Base-by-base conservation (phyloP, 1,139 yeast genomes). In the Suhomyces coccinellae region DNA sequence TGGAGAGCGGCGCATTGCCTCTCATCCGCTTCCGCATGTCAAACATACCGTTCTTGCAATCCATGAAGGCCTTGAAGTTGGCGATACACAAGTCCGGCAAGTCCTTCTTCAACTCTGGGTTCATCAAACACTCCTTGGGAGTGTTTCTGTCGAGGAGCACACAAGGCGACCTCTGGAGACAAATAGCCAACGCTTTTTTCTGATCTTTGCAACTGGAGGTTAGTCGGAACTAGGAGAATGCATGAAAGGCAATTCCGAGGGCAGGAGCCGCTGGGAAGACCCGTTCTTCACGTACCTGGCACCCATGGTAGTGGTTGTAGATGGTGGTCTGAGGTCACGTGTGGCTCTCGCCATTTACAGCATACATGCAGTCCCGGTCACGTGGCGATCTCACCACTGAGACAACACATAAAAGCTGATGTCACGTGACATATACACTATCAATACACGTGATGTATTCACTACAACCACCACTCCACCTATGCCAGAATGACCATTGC, bases 141-240 rank as follows among this genome's bases (percentile, higher is more conserved):
- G 90, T 87, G 65, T 93, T 79, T 52, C 99, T 75, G 52, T 93
- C 88, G 33, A 93, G 79, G 71, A 93, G 77, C 45, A 93, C 99
- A 66, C 99, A 93, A 13, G 98, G 98, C 5, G 98, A 90, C 62
- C 97, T 76, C 64, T 93, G 99, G 40, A 93, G 75, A 61, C 99
- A 93, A 20, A 93, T 85, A 7, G 98, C 98, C 51, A 93, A 89
- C 13, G 96, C 96, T 57, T 82, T 88, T 58, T 90, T 81, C 59
- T 91, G 95, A 65, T 93, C 99, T 59, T 87, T 85, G 66, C 99
- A 93, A 75, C 96, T 90, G 47, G 2, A 24, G 14, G 52, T 55
- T 52, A 53, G 58, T 50, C 38, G 12, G n/a, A n/a, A 5, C 6
- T 6, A 9, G 11, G 9, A 14, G n/a, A 24, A 16, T 6, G 28